Conservation (phyloP, 2,329 filamentous ascomycete species). For the Acephala macrosclerotiorum region DNA sequence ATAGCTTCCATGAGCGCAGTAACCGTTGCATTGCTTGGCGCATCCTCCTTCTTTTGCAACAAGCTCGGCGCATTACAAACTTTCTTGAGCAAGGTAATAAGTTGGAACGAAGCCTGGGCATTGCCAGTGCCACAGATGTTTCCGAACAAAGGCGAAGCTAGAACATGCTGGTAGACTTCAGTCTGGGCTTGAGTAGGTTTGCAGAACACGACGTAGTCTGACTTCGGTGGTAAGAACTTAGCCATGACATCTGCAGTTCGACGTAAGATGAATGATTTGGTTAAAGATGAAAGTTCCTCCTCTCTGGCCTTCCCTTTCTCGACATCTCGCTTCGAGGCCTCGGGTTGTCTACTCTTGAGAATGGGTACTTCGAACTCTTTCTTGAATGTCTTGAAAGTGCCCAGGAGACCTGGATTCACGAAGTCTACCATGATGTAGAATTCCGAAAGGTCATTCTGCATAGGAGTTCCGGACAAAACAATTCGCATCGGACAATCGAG, state of each 20-base stretch:
- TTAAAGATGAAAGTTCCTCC: conserved; percentile 87
- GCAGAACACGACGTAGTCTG: conserved; percentile 94
- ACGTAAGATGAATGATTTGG: conserved; percentile 88
- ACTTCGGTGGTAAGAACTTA: conserved; percentile 86
- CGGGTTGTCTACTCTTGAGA: conserved; percentile 67
- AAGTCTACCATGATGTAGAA: conserved; percentile 96
- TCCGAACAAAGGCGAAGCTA: conserved; percentile 70
- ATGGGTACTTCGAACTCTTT: conserved; percentile 93
- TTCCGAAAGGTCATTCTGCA: conserved; percentile 96
- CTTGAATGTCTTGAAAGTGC: conserved; percentile 91
- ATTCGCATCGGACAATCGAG: conserved; percentile 70
- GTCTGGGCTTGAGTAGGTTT: conserved; percentile 90
- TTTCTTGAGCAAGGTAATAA: conserved; percentile 78
- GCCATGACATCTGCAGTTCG: conserved; percentile 93
- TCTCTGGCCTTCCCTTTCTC: conserved; percentile 75
- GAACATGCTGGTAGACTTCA: conserved; percentile 78
- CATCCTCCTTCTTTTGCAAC: conserved; percentile 55
- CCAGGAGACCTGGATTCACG: conserved; percentile 89
- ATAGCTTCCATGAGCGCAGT: conserved; percentile 58
- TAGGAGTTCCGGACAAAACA: conserved; percentile 74
- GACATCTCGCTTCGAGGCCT: conserved; percentile 70
- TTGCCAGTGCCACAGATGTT: conserved; percentile 68
- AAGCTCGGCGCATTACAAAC: conserved; percentile 75
- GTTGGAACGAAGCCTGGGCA: conserved; percentile 67
- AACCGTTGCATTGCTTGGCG: conserved; percentile 43